Base-by-base conservation (phyloP, 257 asterid species). In the Cynanchum wilfordii region DNA sequence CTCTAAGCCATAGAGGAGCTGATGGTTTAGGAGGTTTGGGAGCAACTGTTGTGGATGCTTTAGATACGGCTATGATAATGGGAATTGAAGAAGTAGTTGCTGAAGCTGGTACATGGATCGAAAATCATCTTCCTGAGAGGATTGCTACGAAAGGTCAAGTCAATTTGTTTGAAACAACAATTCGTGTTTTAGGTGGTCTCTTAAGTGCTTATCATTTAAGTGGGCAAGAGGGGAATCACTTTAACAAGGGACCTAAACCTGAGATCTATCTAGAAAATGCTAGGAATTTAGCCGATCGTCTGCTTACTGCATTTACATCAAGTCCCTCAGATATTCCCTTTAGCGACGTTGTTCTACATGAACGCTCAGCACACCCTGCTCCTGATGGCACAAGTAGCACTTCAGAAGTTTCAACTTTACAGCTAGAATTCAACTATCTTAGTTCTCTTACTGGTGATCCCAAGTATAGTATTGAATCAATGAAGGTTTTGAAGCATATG, bases 331-430 rank as follows among this genome's bases (percentile, higher is more conserved):
- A 80, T 74, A 89, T 92, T 81, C 99, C 98, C 72, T 91, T 70
- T 78, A 91, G 98, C 66, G 98, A 94, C 55, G 97, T 94, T 49
- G 84, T 89, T 82, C 88, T 91, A 64, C 86, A 55, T 58, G 93
- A 88, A 50, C 84, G 79, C 55, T 79, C 99, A 29, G 95, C 98
- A 13, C 99, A 89, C 80, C 84, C 98, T 69, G 96, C 98, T 68
- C 97, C 97, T 24, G 96, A 89, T 84, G 98, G 99, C 72, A 76
- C 87, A 72, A 95, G 99, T 86, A 91, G 98, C 86, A 95, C 99
- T 19, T 90, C 99, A 0, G 98, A 95, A 84, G 98, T 77, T 81
- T 87, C 98, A 50, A 86, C 90, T 63, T 72, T 95, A 80, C 99
- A 95, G 87, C 92, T 95, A 68, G 99, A 95, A 84, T 95, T 95